A percentile compares a stretch with the other conserved stretches of the same genome.
These are phyloP conservation scores for Penicillium malachiteum DNA, from an alignment of 495 filamentous ascomycete species.

Conservation along the genomic window DNA sequence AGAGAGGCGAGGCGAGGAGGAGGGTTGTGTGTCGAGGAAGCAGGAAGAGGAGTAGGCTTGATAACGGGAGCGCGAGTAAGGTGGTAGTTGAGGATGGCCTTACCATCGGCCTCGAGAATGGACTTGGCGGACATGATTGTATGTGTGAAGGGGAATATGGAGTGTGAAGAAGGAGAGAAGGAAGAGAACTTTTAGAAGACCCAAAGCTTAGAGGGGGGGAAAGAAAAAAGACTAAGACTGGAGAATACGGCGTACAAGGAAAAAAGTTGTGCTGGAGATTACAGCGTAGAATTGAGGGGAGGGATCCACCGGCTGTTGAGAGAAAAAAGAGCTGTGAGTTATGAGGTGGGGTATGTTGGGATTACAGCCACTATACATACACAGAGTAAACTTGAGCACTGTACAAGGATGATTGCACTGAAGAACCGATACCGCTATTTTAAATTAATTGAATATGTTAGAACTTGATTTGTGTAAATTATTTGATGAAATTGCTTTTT, in stretches of 20 bases:
- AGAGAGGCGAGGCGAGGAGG: slow-evolving; percentile 87
- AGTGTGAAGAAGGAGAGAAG: slow-evolving; percentile 15
- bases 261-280: slow-evolving; percentile 34
- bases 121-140: slow-evolving; percentile 94
- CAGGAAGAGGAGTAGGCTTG: slow-evolving; percentile 92
- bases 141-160: slow-evolving; percentile 14
- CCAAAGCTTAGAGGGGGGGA: slow-evolving; percentile 4
- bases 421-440: too few relatives aligned
- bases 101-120: slow-evolving; percentile 98
- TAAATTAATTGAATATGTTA: too few relatives aligned
- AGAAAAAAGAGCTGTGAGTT: neutral
- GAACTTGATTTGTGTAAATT: too few relatives aligned
- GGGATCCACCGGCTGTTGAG: slow-evolving; percentile 26
- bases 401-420: too few relatives aligned
- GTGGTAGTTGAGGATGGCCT: slow-evolving; percentile 99
- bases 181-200: slow-evolving; percentile 12
- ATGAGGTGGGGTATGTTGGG: slow-evolving; percentile 7
- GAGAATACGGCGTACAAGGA: slow-evolving; percentile 25
- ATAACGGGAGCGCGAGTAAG: slow-evolving; percentile 97
- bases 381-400: neutral
- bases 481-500: too few relatives aligned
- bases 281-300: slow-evolving; percentile 35
- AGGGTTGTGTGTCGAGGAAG: slow-evolving; percentile 84
- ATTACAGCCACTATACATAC: neutral
- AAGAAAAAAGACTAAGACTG: slow-evolving; percentile 11